Evolutionary conservation across 179 eudicot species (phyloP).

Genomic region (Heliamphora pulchella): DNA sequence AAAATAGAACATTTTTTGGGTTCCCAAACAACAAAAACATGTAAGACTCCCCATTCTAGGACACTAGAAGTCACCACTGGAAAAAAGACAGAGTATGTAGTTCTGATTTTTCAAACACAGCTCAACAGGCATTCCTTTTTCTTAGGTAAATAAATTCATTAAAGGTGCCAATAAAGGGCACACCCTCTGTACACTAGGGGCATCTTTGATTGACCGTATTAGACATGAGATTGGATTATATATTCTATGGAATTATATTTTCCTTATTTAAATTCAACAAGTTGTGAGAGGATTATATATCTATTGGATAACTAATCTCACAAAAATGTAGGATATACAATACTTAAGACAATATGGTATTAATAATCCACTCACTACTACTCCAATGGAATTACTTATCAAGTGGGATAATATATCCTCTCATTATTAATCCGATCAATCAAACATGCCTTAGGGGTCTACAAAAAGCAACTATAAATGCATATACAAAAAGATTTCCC

Average conservation of each 20-base stretch:
- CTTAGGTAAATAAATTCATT: not conserved
- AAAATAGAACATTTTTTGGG: not conserved
- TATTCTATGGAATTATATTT: too few relatives aligned
- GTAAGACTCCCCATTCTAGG: not conserved
- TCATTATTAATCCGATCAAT: too few relatives aligned
- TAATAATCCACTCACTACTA: too few relatives aligned
- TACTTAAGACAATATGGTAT: too few relatives aligned
- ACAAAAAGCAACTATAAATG: not conserved
- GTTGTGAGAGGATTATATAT: too few relatives aligned
- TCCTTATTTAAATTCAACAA: too few relatives aligned
- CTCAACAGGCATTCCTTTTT: not conserved
- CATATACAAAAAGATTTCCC: not conserved
- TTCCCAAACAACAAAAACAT: conserved; percentile 2
- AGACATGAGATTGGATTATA: too few relatives aligned
- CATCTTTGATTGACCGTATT: too few relatives aligned
- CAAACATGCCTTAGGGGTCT: not conserved
- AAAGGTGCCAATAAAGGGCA: not conserved
- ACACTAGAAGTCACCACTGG: not conserved
- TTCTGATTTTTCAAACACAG: not conserved
- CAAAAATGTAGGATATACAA: too few relatives aligned
- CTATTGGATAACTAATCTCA: too few relatives aligned
- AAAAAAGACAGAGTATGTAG: not conserved
- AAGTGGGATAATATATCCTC: too few relatives aligned
- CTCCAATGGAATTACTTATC: too few relatives aligned
- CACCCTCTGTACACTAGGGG: not conserved